Base-by-base conservation (phyloP, 2,329 filamentous ascomycete species). In the Lecanicillium sp. region DNA sequence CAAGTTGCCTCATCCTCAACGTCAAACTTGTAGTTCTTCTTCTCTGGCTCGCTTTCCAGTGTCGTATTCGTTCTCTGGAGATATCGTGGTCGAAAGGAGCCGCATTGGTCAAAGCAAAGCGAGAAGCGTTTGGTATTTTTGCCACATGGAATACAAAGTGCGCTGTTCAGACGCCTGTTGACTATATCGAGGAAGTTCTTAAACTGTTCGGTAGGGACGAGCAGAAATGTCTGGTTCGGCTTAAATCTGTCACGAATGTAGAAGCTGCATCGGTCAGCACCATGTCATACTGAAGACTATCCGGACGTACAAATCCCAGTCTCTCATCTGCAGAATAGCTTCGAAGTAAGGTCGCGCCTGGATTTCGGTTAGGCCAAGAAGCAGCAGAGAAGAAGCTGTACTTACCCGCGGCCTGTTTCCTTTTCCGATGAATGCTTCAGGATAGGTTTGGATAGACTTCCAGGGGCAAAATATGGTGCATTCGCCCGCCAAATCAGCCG, bases 301-400 rank as follows among this genome's bases (percentile, higher is more conserved):
- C 27, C 15, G 4, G 33, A 69, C 81, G 70, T 68, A 92, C 85
- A 94, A 64, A 45, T 90, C 79, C 88, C 88, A 95, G 10, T 65
- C 53, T 42, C 77, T 71, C 3, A 65, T 60, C 49, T 73, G 75
- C 46, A 84, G 66, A 36, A 86, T 71, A 3, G 56, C 52, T 25
- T 74, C 65, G 49, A 86, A 87, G 56, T 74, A 71, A 0, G 63
- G 60, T 17, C 47, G 50, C 4, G 59, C 62, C 68, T 71, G 17
- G n/a, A 7, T 29, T 3, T 19, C 35, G 13, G n/a, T 25, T 41
- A 50, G 31, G 47, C 31, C 42, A 22, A 33, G 28, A 31, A 15
- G 18, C 10, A 35, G 11, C 19, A 40, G 28, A 17, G 29, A 4
- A 39, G 17, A 25, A 27, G 8, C 17, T 29, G 20, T 34, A 70